Base-by-base conservation (phyloP, 2,329 filamentous ascomycete genomes). In the Plectosphaerella sp. region DNA sequence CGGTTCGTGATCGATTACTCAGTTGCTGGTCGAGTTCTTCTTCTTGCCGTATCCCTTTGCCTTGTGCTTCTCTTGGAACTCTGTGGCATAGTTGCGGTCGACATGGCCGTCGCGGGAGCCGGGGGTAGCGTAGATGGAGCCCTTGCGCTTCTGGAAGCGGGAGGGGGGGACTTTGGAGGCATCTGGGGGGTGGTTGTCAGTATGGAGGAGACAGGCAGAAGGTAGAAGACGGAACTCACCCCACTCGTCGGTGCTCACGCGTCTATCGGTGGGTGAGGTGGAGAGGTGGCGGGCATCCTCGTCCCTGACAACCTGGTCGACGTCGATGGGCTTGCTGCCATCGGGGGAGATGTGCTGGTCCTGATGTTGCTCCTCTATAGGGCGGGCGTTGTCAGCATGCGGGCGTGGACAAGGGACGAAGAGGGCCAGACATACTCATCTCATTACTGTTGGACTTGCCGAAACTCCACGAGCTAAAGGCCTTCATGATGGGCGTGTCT, bases 101-200 rank as follows among this genome's bases (percentile, higher is more conserved):
- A 87, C 72, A 62, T 86, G 82, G 16, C 83, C 83, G 65, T 88
- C 85, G 53, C 84, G 78, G 22, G 81, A 85, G 60, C 73, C 73
- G 3, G 82, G 84, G 9, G 85, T 88, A 46, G 83, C 80, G 64
- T 83, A 86, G 67, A 87, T 85, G 63, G 81, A 86, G 51, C 84
- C 84, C 68, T 85, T 83, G 62, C 82, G 80, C 70, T 86, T 86
- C 67, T 88, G 84, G 71, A 88, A 87, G 46, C 82, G 81, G 56
- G 79, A 84, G 10, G 84, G 84, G 2, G 82, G 82, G 0, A 86
- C 83, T 67, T 87, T 87, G 59, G 80, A 77, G 4, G 84, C 84
- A 67, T 88, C 84, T 83, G 28, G 14, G 16, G 15, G n/a, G n/a
- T n/a, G n/a, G 36, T 45, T 37, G 45, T 24, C 22, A 52, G 39